Percentiles rank a stretch among this genome's conserved stretches.
Conservation (phyloP, 2,329 filamentous ascomycete species). For the Paecilomyces formosus region DNA sequence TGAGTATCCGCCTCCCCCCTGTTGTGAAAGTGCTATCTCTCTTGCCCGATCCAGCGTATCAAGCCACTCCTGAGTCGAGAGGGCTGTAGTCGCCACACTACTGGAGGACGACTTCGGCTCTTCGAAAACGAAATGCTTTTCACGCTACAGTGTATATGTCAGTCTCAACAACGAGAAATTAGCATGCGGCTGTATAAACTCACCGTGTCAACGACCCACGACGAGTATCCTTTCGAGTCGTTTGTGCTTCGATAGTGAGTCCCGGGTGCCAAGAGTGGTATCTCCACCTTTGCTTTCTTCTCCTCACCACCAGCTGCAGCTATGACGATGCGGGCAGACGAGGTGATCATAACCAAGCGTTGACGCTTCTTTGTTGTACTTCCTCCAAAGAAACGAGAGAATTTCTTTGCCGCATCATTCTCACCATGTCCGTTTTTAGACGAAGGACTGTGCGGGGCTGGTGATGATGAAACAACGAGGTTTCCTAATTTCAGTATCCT, state of each 20-base stretch:
- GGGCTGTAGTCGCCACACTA: slow-evolving; percentile 56
- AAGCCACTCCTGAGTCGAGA: slow-evolving; percentile 83
- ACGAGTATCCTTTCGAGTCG: slow-evolving; percentile 78
- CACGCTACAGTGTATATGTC: slow-evolving; percentile 50
- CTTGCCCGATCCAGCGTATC: slow-evolving; percentile 79
- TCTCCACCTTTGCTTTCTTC: slow-evolving; percentile 88
- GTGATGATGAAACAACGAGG: slow-evolving; percentile 71
- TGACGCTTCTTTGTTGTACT: slow-evolving; percentile 88
- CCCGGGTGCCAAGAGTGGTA: slow-evolving; percentile 71
- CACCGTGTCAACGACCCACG: slow-evolving; percentile 92
- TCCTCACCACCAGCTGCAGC: slow-evolving; percentile 89
- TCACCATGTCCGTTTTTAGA: slow-evolving; percentile 59
- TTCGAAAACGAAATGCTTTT: slow-evolving; percentile 89
- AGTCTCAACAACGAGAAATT: slow-evolving; percentile 16
- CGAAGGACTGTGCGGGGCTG: slow-evolving; percentile 66
- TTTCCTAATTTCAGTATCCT: slow-evolving; percentile 92
- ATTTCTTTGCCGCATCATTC: slow-evolving; percentile 67
- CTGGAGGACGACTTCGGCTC: slow-evolving; percentile 69
- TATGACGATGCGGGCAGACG: slow-evolving; percentile 79
- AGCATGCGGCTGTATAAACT: slow-evolving; percentile 35
- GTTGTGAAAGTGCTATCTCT: slow-evolving; percentile 73
- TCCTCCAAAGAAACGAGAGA: slow-evolving; percentile 88
- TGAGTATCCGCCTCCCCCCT: slow-evolving; percentile 57
- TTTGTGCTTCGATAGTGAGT: slow-evolving; percentile 71
- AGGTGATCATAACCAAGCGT: slow-evolving; percentile 89